Base-by-base conservation (phyloP, 495 filamentous ascomycete genomes). In the Articulospora tetracladia region DNA sequence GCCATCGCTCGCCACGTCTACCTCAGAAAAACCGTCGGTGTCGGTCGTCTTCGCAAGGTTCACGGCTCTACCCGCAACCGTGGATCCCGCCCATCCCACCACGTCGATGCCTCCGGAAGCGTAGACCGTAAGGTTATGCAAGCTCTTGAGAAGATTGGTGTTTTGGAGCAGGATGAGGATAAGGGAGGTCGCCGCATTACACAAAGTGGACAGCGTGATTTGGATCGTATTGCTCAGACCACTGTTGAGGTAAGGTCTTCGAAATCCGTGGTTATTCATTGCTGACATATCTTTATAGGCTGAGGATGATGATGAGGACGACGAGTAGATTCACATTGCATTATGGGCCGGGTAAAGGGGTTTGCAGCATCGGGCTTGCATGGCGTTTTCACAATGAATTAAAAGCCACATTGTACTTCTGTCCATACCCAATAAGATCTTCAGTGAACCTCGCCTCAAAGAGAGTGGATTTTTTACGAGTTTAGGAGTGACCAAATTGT, bases 51-150 rank as follows among this genome's bases (percentile, higher is more conserved):
- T 66, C 75, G 79, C 65, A 94, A 93, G 78, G 90, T 90, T 60
- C 94, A 98, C 82, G 94, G 94, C 73, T 89, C 82, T 64, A 87
- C 88, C 79, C 97, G 96, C 86, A 98, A 98, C 86, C 92, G 94
- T 72, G 94, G 94, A 66, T 83, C 84, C 66, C 85, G 91, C 68
- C 94, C 94, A 69, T 87, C 84, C 54, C 89, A 97, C 78, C 94
- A 98, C 84, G 92, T 96, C 73, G 89, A 97, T 74, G 94, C 93
- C 74, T 89, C 84, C 70, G 94, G 94, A 70, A 86, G 84, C 73
- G 93, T 98, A 65, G 94, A 98, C 80, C 90, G 94, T 73, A 97
- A 96, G 82, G 85, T 93, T 66, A 80, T 96, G 75, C 93, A 97
- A 86, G 83, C 92, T 55, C 86, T 98, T 50, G 93, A 97, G 90